Evolutionary conservation across 169 alveolate genomes (phyloP).

Genomic region (Cyclospora cayetanensis): DNA sequence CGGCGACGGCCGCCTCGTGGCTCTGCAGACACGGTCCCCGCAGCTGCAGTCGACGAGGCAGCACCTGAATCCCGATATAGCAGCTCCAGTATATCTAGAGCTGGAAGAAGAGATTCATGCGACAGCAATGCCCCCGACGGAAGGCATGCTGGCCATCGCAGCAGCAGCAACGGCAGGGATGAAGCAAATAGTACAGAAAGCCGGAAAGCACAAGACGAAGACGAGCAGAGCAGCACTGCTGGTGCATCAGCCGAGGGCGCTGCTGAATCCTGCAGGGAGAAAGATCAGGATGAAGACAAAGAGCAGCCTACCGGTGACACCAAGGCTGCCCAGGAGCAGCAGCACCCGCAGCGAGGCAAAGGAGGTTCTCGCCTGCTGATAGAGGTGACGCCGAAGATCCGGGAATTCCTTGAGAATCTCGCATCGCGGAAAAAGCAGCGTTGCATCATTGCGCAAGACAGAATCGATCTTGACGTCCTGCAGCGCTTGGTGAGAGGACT

Average conservation of each 20-base stretch:
- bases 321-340: not conserved
- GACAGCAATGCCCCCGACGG: not conserved
- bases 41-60: not conserved
- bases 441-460: not conserved
- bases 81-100: not conserved
- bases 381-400: constrained; percentile 45
- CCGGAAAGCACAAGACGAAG: not conserved
- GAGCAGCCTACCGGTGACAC: not conserved
- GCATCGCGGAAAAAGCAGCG: not conserved
- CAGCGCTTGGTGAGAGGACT: not conserved
- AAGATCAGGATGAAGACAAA: not conserved
- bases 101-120: not conserved
- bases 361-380: constrained; percentile 47
- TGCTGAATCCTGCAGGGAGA: not conserved
- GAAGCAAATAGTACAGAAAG: not conserved
- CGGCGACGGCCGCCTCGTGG: no score
- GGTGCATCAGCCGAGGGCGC: not conserved
- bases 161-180: constrained; percentile 16
- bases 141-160: not conserved
- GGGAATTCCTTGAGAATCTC: not conserved
- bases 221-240: no score
- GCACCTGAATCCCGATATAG: not conserved
- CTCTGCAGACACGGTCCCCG: not conserved
- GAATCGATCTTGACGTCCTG: constrained; percentile 55
- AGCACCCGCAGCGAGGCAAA: constrained; percentile 25